phyloP scores from a whole-genome alignment of 192 early-diverging fungal genomes.

The Geranomyces michiganensis region DNA sequence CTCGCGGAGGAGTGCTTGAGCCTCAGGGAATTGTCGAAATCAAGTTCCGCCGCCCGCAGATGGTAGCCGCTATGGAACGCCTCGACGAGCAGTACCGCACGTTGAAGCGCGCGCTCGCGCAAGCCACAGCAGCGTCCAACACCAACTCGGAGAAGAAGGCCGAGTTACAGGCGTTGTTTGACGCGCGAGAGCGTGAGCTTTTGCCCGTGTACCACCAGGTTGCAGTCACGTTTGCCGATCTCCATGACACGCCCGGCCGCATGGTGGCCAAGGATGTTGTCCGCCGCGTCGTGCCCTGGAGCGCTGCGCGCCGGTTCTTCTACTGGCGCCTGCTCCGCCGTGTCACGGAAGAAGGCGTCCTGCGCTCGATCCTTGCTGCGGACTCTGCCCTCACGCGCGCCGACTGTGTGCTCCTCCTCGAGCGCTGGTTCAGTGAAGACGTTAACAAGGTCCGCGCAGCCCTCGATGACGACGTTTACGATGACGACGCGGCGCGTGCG shows the following conservation, averaged over 20 bases:
- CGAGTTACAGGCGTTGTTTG: constrained; percentile 70
- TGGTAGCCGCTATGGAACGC: constrained; percentile 91
- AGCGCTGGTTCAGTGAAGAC: constrained; percentile 71
- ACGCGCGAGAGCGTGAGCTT: constrained; percentile 82
- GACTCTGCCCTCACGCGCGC: constrained; percentile 56
- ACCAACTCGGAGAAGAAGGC: constrained; percentile 63
- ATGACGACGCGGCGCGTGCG: constrained; percentile 51
- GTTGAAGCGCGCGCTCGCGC: constrained; percentile 65
- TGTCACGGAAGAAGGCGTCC: constrained; percentile 75
- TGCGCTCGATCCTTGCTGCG: constrained; percentile 57
- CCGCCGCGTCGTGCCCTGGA: constrained; percentile 77
- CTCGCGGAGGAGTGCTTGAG: constrained; percentile 94
- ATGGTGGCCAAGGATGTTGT: constrained; percentile 96
- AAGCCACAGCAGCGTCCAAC: constrained; percentile 30
- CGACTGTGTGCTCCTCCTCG: constrained; percentile 53
- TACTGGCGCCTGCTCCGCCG: constrained; percentile 89
- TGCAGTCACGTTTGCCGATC: constrained; percentile 94
- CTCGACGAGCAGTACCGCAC: constrained; percentile 77
- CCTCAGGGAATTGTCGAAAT: constrained; percentile 98
- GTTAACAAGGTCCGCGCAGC: constrained; percentile 33
- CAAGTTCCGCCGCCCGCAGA: constrained; percentile 94
- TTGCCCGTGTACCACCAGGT: constrained; percentile 92
- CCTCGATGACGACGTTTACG: constrained; percentile 50
- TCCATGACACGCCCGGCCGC: constrained; percentile 94
- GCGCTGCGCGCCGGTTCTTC: constrained; percentile 80